Base-by-base conservation (phyloP, 495 filamentous ascomycete species). In the Aspergillus ellipticus region DNA sequence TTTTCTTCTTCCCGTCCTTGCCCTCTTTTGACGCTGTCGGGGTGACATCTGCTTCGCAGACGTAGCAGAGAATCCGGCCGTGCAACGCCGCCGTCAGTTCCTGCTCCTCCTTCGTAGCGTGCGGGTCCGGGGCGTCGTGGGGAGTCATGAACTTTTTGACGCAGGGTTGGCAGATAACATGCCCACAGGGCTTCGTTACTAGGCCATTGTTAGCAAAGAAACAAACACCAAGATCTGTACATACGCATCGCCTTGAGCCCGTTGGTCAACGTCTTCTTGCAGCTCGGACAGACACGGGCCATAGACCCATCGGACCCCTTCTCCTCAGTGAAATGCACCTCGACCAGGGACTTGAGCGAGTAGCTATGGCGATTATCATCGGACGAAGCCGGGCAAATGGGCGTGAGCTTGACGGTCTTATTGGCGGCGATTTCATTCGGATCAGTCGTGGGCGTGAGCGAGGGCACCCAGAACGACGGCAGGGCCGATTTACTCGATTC, bases 381-480 rank as follows among this genome's bases (percentile, higher is more conserved):
- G 8, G 79, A 78, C 0, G 90, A 89, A 0, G 85, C 88, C 0
- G 94, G 94, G 59, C 94, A 98, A 2, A 88, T 73, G 2, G 94
- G 92, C 17, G 81, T 79, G 55, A 82, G 71, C 64, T 96, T 96
- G 47, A 76, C 65, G 31, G 84, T 77, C 66, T 85, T 89, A 20
- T 78, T 78, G 9, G 75, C 67, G 4, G 70, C 65, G 45, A 76
- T 73, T 47, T 79, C 78, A 55, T 74, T 71, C 2, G 67, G 66
- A 58, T 87, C 77, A 11, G 70, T 76, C 7, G 48, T 61, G n/a
- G 93, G 91, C 0, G 89, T 94, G 28, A 95, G 75, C 1, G 89
- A 88, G 0, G 94, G 93, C 0, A 95, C 86, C 94, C 94, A 98
- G 75, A 97, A 97, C 3, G 92, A 94, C 0, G 91, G 90, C 0